A percentile compares a stretch with the other conserved stretches of the same genome.
Evolutionary conservation across 1,284 basidiomycete species (phyloP).

Genomic region (Tylopilus sp.): DNA sequence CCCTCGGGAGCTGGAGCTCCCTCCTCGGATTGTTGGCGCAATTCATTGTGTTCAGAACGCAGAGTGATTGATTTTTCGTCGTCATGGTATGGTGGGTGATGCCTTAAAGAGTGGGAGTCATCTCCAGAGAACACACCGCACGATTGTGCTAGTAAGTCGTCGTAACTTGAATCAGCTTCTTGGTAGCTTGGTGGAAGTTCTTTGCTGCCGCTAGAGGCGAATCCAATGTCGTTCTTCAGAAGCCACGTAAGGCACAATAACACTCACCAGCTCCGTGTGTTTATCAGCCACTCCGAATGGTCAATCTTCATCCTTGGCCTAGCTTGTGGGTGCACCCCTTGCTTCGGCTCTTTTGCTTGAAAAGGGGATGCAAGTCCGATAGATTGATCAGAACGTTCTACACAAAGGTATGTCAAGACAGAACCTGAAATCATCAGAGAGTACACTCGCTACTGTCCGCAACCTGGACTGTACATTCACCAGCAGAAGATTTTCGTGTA

Average conservation of each 20-base stretch:
- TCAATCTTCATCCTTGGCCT: background rate
- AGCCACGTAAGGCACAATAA: background rate
- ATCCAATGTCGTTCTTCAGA: background rate
- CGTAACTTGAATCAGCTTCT: background rate
- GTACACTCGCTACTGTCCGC: conserved; percentile 1
- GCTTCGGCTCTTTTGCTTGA: background rate
- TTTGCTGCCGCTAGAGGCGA: background rate
- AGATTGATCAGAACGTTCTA: background rate
- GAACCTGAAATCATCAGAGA: background rate
- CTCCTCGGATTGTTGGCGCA: background rate
- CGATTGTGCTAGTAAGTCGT: background rate
- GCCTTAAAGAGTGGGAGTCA: background rate
- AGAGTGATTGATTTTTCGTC: background rate
- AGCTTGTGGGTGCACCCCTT: background rate
- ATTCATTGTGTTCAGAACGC: background rate
- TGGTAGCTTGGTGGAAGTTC: conserved; percentile 18
- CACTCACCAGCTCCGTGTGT: conserved; percentile 5
- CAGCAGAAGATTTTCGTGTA: background rate
- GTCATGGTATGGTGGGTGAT: background rate
- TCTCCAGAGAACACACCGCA: background rate
- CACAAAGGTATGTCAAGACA: too few species aligned
- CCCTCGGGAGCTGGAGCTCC: background rate
- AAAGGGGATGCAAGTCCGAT: background rate
- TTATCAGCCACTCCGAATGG: conserved; percentile 1
- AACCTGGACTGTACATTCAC: background rate